phyloP scores from a whole-genome alignment of 106 monocot species.

The Amphibolis antarctica region DNA sequence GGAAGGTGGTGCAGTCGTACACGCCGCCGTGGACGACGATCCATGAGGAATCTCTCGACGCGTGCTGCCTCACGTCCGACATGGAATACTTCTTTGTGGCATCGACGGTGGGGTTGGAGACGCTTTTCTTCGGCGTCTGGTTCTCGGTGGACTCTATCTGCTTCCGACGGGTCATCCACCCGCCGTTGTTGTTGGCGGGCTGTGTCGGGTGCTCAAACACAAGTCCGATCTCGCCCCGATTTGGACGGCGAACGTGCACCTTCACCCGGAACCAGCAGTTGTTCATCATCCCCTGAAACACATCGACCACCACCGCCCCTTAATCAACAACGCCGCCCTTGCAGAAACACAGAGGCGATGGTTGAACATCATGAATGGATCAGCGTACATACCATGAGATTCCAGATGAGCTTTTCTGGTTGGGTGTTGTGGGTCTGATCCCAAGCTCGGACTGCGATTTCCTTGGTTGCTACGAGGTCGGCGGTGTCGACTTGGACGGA shows the following conservation, averaged over 20 bases:
- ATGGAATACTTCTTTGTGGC: conserved; percentile 30
- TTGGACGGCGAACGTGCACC: conserved; percentile 42
- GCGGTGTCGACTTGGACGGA: conserved; percentile 51
- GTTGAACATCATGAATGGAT: too few species aligned
- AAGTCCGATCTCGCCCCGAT: conserved; percentile 54
- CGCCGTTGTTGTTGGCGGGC: conserved; percentile 68
- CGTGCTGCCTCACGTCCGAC: conserved; percentile 58
- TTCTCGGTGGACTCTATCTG: conserved; percentile 26
- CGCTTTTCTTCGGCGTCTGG: conserved; percentile 41
- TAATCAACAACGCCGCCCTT: too few species aligned
- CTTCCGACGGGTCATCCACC: conserved; percentile 80
- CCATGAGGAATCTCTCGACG: conserved; percentile 57
- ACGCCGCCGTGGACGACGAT: conserved; percentile 78
- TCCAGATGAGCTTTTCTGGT: conserved; percentile 93
- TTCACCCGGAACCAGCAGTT: conserved; percentile 92
- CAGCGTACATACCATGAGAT: conserved; percentile 56
- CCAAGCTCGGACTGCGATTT: conserved; percentile 84
- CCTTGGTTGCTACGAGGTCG: conserved; percentile 59
- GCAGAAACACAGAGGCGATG: background rate
- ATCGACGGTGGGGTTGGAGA: conserved; percentile 61
- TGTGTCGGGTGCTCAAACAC: conserved; percentile 91
- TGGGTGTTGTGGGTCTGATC: conserved; percentile 92
- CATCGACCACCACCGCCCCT: too few species aligned
- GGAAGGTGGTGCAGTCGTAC: conserved; percentile 86
- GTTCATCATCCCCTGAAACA: conserved; percentile 97